phyloP scores from a whole-genome alignment of 495 filamentous ascomycete species.

The Penicillium parvum region DNA sequence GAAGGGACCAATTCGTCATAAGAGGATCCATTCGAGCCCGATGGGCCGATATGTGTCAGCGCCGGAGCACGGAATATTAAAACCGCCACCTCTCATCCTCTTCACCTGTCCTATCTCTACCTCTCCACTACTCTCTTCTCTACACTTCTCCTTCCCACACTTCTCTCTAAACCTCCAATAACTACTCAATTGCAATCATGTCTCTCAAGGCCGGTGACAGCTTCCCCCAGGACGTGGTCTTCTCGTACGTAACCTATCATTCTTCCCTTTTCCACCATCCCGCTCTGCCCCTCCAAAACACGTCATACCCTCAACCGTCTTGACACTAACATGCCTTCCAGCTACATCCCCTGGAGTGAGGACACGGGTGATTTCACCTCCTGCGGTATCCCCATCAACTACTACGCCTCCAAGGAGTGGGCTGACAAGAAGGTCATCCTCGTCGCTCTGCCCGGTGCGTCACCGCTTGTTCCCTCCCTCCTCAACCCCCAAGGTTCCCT shows the following conservation, averaged over 20 bases:
- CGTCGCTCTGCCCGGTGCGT: conserved; percentile 73
- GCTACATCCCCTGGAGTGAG: conserved; percentile 65
- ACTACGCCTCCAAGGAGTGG: conserved; percentile 83
- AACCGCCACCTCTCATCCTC: conserved; percentile 10
- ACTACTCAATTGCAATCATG: conserved; percentile 47
- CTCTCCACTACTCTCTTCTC: conserved; percentile 1
- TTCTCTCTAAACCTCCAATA: conserved; percentile 8
- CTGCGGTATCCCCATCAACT: conserved; percentile 75
- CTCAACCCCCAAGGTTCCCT: conserved; percentile 18
- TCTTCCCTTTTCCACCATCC: conserved; percentile 4
- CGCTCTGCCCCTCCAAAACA: not conserved
- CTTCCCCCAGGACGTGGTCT: conserved; percentile 76
- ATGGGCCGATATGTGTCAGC: conserved; percentile 33
- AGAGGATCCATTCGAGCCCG: conserved; percentile 22
- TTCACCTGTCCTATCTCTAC: conserved; percentile 10
- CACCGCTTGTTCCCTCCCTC: conserved; percentile 19
- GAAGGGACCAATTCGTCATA: conserved; percentile 23
- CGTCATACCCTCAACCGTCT: conserved; percentile 2
- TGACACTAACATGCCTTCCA: conserved; percentile 24
- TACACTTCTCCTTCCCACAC: not conserved
- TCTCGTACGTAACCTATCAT: conserved; percentile 55
- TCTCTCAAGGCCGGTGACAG: conserved; percentile 74
- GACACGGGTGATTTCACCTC: conserved; percentile 61
- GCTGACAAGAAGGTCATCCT: conserved; percentile 86
- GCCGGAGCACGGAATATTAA: conserved; percentile 16